Percentiles rank a stretch among this genome's conserved stretches.
phyloP scores from a whole-genome alignment of 352 stramenopile genomes.

The Pythium coloratum region DNA sequence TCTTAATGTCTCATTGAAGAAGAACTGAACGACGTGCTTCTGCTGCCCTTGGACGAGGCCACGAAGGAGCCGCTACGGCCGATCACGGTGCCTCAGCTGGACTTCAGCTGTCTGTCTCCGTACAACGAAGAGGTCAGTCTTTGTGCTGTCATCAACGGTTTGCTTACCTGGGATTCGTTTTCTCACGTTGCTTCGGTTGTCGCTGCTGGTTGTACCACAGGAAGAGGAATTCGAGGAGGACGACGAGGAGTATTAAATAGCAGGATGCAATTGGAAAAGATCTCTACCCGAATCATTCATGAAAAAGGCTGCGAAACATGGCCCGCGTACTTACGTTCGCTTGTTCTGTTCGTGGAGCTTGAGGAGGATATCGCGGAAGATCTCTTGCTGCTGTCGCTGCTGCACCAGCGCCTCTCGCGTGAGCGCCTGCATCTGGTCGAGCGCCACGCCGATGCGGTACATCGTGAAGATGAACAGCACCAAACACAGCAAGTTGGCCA shows the following conservation, averaged over 20 bases:
- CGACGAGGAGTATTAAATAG: conserved; percentile 35
- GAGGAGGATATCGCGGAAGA: conserved; percentile 61
- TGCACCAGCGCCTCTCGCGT: conserved; percentile 56
- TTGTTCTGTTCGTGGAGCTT: conserved; percentile 28
- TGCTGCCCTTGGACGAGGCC: conserved; percentile 14
- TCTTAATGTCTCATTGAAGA: neutral
- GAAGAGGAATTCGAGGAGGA: conserved; percentile 42
- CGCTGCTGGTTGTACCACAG: conserved; percentile 1
- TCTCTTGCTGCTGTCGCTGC: conserved; percentile 61
- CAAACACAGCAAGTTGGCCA: conserved; percentile 48
- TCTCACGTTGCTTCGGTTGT: neutral
- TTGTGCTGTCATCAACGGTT: neutral
- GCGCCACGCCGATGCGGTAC: conserved; percentile 47
- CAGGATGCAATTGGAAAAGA: conserved; percentile 15
- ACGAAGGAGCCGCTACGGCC: conserved; percentile 22
- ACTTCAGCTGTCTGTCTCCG: conserved; percentile 45
- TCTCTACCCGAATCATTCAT: neutral
- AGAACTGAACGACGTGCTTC: conserved; percentile 17
- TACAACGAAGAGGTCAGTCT: conserved; percentile 57
- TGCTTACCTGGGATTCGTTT: neutral
- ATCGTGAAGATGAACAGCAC: conserved; percentile 76
- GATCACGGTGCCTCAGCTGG: conserved; percentile 42
- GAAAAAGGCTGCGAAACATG: neutral
- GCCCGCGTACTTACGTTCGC: neutral
- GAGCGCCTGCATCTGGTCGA: conserved; percentile 64